phyloP scores from a whole-genome alignment of 83 land plant genomes.

The Picea mariana region DNA sequence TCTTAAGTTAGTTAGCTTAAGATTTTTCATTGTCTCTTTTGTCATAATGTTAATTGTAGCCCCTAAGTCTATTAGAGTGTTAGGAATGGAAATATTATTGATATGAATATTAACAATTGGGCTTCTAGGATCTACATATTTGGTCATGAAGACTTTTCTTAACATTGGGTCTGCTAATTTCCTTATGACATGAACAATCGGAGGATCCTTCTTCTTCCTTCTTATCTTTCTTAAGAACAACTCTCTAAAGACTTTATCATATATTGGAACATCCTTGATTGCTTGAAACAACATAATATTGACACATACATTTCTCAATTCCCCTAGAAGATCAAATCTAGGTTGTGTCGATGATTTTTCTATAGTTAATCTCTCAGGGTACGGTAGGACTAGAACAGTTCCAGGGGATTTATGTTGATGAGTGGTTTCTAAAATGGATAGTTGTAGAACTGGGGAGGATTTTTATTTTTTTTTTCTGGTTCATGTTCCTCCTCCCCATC shows the following conservation, averaged over 20 bases:
- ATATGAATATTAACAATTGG: neutral
- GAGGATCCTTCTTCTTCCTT: neutral
- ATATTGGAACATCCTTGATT: neutral
- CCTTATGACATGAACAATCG: neutral
- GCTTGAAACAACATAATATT: neutral
- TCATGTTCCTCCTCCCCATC: too few species aligned
- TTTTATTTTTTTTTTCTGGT: too few species aligned
- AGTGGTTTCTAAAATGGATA: neutral
- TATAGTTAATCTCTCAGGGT: neutral
- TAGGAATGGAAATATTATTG: neutral
- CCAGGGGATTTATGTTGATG: neutral
- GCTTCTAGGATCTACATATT: neutral
- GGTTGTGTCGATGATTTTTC: too few species aligned
- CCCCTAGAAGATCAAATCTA: neutral
- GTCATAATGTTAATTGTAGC: neutral
- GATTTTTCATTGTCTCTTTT: neutral
- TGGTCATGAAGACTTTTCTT: too few species aligned
- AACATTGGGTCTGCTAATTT: neutral
- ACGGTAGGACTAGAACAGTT: neutral
- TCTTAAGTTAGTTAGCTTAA: neutral
- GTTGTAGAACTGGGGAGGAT: too few species aligned
- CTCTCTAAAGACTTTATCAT: too few species aligned
- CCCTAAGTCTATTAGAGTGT: neutral
- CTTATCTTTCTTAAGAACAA: neutral
- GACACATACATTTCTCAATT: neutral